Evolutionary conservation across 2,329 filamentous ascomycete species (phyloP).

Genomic region (Botrytis galanthina): DNA sequence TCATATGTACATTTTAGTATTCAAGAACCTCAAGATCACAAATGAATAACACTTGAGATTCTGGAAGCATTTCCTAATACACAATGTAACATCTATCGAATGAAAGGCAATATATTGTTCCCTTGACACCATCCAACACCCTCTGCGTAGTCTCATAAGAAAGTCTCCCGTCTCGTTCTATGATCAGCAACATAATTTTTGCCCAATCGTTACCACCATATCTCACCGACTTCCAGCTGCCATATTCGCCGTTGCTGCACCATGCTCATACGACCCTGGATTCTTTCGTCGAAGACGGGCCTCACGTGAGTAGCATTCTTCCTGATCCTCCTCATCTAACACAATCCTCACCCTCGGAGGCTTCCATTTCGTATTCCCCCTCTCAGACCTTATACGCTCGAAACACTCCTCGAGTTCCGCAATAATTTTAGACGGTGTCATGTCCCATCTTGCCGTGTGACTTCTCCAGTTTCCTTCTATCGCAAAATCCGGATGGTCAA

Average conservation of each 20-base stretch:
- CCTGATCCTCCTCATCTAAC: neutral
- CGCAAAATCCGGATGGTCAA: conserved; percentile 2
- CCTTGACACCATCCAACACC: neutral
- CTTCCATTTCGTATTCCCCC: neutral
- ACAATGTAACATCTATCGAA: neutral
- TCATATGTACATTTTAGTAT: neutral
- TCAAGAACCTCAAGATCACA: neutral
- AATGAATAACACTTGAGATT: neutral
- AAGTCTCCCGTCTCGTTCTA: neutral
- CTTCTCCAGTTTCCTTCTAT: neutral
- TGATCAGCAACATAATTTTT: neutral
- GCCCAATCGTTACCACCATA: neutral
- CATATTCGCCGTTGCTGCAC: neutral
- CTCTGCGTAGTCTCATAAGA: fast-evolving
- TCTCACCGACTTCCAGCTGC: neutral
- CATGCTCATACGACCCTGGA: neutral
- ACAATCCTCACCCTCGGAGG: neutral
- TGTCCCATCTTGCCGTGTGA: neutral
- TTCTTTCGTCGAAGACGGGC: neutral
- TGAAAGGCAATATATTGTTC: neutral
- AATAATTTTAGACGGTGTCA: neutral
- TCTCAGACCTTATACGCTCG: neutral
- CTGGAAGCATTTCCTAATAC: neutral
- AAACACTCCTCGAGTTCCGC: neutral
- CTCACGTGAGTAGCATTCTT: neutral